These are phyloP conservation scores for Hypsizygus marmoreus DNA, from an alignment of 768 basidiomycete species.

Conservation along the genomic window DNA sequence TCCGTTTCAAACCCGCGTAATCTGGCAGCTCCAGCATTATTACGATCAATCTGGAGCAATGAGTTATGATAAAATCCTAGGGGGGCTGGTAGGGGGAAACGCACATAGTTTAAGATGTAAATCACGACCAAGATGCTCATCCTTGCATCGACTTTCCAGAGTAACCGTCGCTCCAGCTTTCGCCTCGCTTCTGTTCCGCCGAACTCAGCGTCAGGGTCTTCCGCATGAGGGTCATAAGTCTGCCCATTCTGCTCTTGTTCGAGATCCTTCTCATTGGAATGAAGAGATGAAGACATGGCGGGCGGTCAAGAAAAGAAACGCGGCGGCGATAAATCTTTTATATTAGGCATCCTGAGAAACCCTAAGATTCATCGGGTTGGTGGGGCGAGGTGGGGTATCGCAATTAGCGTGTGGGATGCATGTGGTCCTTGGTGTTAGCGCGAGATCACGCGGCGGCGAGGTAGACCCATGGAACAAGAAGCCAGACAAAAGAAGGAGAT, in stretches of 20 bases:
- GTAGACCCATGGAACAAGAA: constrained; percentile 2
- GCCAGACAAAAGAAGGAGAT: neutral
- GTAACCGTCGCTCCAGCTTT: constrained; percentile 35
- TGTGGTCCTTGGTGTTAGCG: neutral
- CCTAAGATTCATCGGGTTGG: neutral
- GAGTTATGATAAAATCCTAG: constrained; percentile 23
- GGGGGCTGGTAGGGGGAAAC: neutral
- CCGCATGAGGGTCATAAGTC: constrained; percentile 6
- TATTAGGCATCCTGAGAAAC: neutral
- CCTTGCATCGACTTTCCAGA: constrained; percentile 51
- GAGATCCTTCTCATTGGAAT: constrained; percentile 17
- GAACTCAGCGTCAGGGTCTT: constrained; percentile 27
- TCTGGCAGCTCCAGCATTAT: constrained; percentile 69
- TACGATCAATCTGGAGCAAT: constrained; percentile 62
- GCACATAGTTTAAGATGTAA: constrained; percentile 47
- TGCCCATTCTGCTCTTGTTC: constrained; percentile 9
- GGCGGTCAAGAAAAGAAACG: neutral
- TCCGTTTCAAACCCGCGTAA: constrained; percentile 67
- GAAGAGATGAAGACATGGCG: constrained; percentile 19
- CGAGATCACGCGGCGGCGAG: neutral
- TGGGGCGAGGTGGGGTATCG: constrained; percentile 2
- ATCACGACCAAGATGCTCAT: constrained; percentile 51
- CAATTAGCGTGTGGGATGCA: neutral
- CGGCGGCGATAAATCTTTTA: neutral
- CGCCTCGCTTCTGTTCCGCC: constrained; percentile 27